phyloP scores from a whole-genome alignment of 352 stramenopile genomes.

The Phytophthora pluvialis region DNA sequence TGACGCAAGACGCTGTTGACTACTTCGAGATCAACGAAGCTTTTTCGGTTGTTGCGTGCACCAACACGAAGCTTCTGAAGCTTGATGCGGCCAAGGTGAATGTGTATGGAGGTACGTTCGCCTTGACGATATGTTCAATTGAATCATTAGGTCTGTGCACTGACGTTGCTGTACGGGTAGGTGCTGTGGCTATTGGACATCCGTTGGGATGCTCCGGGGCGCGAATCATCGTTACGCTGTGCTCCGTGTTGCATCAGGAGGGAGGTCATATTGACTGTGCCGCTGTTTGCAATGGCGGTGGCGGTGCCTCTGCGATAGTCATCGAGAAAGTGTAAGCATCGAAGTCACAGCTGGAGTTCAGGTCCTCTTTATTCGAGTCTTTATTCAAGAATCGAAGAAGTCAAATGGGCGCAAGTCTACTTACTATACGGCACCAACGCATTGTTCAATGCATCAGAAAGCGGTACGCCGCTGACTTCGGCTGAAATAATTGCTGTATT shows the following conservation, averaged over 20 bases:
- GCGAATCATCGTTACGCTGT: slow-evolving; percentile 93
- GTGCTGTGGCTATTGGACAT: slow-evolving; percentile 66
- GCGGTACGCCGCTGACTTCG: slow-evolving; percentile 6
- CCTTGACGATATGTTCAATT: neutral
- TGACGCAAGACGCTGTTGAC: slow-evolving; percentile 91
- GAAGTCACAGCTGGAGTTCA: slow-evolving; percentile 1
- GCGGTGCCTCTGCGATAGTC: slow-evolving; percentile 94
- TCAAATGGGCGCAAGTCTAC: slow-evolving; percentile 3
- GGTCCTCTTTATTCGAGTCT: slow-evolving; percentile 2
- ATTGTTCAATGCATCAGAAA: slow-evolving; percentile 12
- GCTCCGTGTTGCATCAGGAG: slow-evolving; percentile 92
- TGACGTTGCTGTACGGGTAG: slow-evolving; percentile 20
- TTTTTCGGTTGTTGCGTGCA: slow-evolving; percentile 95
- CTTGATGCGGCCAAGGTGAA: slow-evolving; percentile 92
- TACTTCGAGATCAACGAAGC: slow-evolving; percentile 99
- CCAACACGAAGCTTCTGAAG: slow-evolving; percentile 92
- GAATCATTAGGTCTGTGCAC: neutral
- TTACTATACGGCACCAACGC: slow-evolving; percentile 5
- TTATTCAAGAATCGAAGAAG: slow-evolving; percentile 28
- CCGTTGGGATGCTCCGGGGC: slow-evolving; percentile 76
- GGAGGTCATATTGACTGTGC: slow-evolving; percentile 91
- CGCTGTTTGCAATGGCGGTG: slow-evolving; percentile 97
- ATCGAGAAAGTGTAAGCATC: slow-evolving; percentile 75
- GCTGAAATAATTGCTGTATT: slow-evolving; percentile 13
- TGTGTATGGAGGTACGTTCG: slow-evolving; percentile 90